Evolutionary conservation across 306 rosid genomes (phyloP).

Genomic region (Quercus mongolica): DNA sequence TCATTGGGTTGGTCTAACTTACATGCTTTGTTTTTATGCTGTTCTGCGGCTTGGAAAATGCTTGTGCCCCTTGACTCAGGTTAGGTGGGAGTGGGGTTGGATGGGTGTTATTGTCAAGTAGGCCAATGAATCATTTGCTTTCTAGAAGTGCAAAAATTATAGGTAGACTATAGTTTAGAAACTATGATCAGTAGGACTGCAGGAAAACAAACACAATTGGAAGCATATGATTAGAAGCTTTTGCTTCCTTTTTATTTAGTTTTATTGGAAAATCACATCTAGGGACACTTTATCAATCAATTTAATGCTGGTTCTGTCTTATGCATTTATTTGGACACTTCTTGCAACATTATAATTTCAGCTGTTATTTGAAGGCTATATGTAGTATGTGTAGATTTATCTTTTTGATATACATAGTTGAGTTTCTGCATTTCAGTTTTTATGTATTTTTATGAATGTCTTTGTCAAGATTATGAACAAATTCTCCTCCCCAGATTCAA

Average conservation of each 20-base stretch:
- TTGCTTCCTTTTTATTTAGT: neutral
- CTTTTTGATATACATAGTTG: neutral
- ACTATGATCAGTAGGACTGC: neutral
- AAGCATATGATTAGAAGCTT: neutral
- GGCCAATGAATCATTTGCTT: neutral
- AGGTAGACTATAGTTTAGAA: neutral
- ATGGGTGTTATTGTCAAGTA: neutral
- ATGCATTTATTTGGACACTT: neutral
- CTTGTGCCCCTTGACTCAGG: neutral
- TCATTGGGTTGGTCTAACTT: neutral
- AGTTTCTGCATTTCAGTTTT: neutral
- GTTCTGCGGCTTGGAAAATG: neutral
- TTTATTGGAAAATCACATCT: neutral
- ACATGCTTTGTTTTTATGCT: neutral
- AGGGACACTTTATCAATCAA: too few species aligned
- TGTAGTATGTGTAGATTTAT: neutral
- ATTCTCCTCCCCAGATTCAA: conserved; percentile 44
- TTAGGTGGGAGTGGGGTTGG: neutral
- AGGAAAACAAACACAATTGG: neutral
- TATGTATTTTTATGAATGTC: neutral
- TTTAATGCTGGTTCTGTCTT: neutral
- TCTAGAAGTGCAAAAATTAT: neutral
- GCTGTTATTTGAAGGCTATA: neutral
- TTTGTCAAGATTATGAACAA: neutral
- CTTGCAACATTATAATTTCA: neutral